Conservation (phyloP, 169 alveolate genomes). For the Plasmodium gaboni region DNA sequence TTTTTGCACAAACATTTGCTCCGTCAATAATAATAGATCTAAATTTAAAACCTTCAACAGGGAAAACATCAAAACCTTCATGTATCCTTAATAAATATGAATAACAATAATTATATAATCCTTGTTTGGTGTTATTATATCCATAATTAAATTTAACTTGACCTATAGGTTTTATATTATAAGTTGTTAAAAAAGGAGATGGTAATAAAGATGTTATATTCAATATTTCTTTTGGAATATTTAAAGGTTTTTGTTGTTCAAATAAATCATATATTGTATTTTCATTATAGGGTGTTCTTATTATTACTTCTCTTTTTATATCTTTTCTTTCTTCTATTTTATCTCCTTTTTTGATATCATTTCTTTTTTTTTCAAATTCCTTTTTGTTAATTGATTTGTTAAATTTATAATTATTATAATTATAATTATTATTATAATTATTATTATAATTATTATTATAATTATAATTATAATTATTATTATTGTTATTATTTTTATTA, state of each 20-base stretch:
- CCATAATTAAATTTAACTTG: conserved; percentile 54
- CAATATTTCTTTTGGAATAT: conserved; percentile 42
- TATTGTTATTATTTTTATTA: too few species aligned
- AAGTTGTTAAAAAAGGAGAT: conserved; percentile 13
- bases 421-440: too few species aligned
- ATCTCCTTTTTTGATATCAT: too few species aligned
- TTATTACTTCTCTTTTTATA: background rate
- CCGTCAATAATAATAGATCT: conserved; percentile 63
- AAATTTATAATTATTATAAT: background rate
- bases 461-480: too few species aligned
- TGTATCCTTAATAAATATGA: conserved; percentile 23
- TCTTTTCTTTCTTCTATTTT: background rate
- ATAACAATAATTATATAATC: conserved; percentile 43
- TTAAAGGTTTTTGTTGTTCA: background rate
- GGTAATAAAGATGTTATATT: conserved; percentile 28
- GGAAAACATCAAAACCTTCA: conserved; percentile 41
- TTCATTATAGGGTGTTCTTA: background rate
- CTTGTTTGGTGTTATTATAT: conserved; percentile 26
- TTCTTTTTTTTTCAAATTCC: too few species aligned
- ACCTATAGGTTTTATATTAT: conserved; percentile 38
- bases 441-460: too few species aligned
- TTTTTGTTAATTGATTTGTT: background rate
- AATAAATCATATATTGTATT: background rate
- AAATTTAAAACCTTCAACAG: conserved; percentile 55
- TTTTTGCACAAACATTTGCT: conserved; percentile 70